Conservation (phyloP, 2,329 filamentous ascomycete species). For the Emydomyces testavorans region DNA sequence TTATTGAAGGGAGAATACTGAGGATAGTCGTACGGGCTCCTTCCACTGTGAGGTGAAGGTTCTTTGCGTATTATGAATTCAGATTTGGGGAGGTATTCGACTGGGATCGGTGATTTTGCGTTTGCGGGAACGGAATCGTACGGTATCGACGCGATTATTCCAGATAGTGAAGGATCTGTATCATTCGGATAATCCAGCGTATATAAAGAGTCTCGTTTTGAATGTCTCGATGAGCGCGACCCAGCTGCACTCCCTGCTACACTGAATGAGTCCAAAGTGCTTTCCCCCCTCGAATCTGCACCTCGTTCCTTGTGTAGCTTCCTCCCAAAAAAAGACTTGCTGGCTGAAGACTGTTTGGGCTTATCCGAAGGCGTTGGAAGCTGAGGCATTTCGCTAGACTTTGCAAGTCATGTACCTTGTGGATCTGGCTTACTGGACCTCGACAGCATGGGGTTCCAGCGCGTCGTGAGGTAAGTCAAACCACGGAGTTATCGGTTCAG, state of each 20-base stretch:
- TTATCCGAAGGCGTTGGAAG: conserved; percentile 60
- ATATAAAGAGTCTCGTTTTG: conserved; percentile 56
- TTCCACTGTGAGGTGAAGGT: conserved; percentile 72
- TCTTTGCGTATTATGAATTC: conserved; percentile 55
- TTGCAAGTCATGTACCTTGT: conserved; percentile 5
- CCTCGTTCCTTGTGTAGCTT: conserved; percentile 63
- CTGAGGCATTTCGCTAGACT: conserved; percentile 35
- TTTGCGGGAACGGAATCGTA: conserved; percentile 61
- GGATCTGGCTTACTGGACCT: neutral
- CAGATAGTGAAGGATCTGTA: conserved; percentile 59
- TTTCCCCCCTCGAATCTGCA: conserved; percentile 41
- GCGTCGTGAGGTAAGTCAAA: neutral
- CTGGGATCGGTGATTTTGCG: conserved; percentile 56
- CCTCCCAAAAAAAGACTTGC: conserved; percentile 78
- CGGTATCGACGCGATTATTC: conserved; percentile 76
- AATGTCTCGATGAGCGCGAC: conserved; percentile 63
- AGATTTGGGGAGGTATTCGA: conserved; percentile 60
- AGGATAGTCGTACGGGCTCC: conserved; percentile 66
- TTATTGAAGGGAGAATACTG: conserved; percentile 71
- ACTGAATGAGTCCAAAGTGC: conserved; percentile 42
- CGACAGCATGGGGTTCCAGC: neutral
- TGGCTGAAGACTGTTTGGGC: conserved; percentile 67
- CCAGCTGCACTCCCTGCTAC: conserved; percentile 50
- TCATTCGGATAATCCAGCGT: conserved; percentile 60
- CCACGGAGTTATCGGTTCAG: neutral